A percentile compares a stretch with the other conserved stretches of the same genome.
Evolutionary conservation across 2,329 filamentous ascomycete species (phyloP).

Genomic region (Simplicillium aogashimaense): DNA sequence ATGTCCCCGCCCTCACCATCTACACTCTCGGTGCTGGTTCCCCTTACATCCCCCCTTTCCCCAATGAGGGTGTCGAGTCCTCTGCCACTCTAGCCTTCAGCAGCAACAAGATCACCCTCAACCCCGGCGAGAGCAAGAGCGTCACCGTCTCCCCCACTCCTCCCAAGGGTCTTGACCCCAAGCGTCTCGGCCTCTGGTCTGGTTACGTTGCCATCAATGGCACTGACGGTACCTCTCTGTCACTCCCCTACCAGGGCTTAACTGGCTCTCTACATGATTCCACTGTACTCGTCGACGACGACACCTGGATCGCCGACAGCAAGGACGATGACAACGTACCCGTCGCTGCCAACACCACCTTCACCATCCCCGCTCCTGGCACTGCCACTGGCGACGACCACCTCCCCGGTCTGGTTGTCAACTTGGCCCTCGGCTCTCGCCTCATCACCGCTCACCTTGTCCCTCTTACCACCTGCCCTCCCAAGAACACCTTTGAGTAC

Average conservation of each 20-base stretch:
- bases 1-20: slow-evolving; percentile 39
- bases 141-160: slow-evolving; percentile 35
- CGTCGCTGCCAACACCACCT: slow-evolving; percentile 24
- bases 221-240: slow-evolving; percentile 22
- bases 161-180: slow-evolving; percentile 21
- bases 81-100: slow-evolving; percentile 33
- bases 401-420: slow-evolving; percentile 28
- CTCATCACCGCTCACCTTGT: slow-evolving; percentile 34
- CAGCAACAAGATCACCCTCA: slow-evolving; percentile 31
- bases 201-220: slow-evolving; percentile 30
- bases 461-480: slow-evolving; percentile 19
- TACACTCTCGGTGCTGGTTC: slow-evolving; percentile 32
- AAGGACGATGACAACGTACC: slow-evolving; percentile 17
- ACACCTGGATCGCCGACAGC: slow-evolving; percentile 23
- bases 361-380: slow-evolving; percentile 30
- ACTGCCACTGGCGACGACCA: slow-evolving; percentile 17
- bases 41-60: slow-evolving; percentile 30
- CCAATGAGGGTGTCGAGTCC: slow-evolving; percentile 29
- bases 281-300: slow-evolving; percentile 19
- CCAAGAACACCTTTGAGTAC: slow-evolving; percentile 18
- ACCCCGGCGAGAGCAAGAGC: slow-evolving; percentile 29
- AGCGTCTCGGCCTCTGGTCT: slow-evolving; percentile 28
- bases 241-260: slow-evolving; percentile 29
- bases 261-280: slow-evolving; percentile 20
- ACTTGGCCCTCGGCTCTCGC: slow-evolving; percentile 34